phyloP scores from a whole-genome alignment of 441 rosid species.

The Eruca vesicaria region DNA sequence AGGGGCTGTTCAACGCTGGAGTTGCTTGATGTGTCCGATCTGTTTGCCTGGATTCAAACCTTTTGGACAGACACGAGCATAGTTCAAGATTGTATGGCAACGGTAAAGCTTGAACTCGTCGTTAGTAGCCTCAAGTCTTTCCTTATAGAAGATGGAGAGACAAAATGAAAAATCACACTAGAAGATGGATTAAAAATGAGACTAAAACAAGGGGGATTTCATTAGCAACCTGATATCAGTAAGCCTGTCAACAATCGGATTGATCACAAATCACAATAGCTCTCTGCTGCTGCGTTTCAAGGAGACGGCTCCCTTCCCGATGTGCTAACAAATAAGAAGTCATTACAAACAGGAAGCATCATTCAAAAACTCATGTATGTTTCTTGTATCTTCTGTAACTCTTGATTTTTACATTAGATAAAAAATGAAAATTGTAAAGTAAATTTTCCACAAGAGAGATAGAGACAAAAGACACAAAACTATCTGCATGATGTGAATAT shows the following conservation, averaged over 20 bases:
- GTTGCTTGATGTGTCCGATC: conserved; percentile 72
- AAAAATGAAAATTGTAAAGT: background rate
- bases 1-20: conserved; percentile 33
- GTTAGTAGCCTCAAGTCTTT: conserved; percentile 49
- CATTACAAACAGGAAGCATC: background rate
- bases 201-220: too few species aligned
- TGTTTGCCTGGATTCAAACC: conserved; percentile 94
- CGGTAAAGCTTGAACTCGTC: conserved; percentile 3
- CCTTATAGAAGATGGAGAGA: conserved; percentile 28
- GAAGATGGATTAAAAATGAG: too few species aligned
- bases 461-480: background rate
- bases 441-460: background rate
- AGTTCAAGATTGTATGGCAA: conserved; percentile 60
- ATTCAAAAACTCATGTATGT: conserved; percentile 48
- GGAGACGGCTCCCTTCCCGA: too few species aligned
- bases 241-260: too few species aligned
- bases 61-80: conserved; percentile 94
- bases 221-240: too few species aligned
- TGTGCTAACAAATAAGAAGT: too few species aligned
- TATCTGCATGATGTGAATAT: background rate
- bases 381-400: conserved; percentile 68
- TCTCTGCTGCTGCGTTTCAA: too few species aligned
- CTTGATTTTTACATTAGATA: conserved; percentile 36
- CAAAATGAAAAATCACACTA: too few species aligned
- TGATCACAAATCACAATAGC: too few species aligned